Conservation (phyloP, 2,329 filamentous ascomycete genomes). For the Tolypocladium ovalisporum region DNA sequence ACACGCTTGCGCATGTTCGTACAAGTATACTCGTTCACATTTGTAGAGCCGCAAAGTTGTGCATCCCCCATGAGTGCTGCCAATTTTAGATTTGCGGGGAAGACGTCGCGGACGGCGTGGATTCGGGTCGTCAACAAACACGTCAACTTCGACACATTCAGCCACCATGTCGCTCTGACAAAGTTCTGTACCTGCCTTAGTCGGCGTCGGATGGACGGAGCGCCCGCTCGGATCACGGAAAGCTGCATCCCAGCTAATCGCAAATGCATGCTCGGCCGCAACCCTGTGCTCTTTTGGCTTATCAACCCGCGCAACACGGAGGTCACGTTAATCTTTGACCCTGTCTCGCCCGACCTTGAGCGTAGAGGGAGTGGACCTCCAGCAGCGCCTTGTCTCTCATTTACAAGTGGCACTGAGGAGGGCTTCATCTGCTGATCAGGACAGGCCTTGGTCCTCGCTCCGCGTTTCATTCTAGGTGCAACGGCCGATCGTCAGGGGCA, state of each 20-base stretch:
- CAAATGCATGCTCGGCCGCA: neutral
- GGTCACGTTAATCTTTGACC: neutral
- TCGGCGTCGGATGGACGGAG: neutral
- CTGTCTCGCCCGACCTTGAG: neutral
- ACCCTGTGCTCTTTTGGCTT: neutral
- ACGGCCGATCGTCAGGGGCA: neutral
- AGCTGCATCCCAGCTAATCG: neutral
- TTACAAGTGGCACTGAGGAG: neutral
- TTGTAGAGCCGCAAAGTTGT: neutral
- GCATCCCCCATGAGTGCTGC: neutral
- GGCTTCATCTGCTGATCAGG: neutral
- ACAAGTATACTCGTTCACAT: neutral
- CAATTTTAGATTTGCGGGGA: slow-evolving; percentile 4
- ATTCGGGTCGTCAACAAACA: neutral
- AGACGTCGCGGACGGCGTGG: neutral
- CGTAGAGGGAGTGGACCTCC: neutral
- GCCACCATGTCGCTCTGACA: neutral
- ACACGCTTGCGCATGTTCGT: neutral
- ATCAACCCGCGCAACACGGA: neutral
- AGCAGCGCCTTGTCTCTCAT: neutral
- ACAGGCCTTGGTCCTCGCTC: neutral
- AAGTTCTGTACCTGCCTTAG: neutral
- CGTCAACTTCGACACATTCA: neutral
- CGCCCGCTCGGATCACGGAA: neutral
- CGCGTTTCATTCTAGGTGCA: neutral